These are phyloP conservation scores for Tylopilus subfusipes DNA, from an alignment of 768 basidiomycete species.

Conservation along the genomic window DNA sequence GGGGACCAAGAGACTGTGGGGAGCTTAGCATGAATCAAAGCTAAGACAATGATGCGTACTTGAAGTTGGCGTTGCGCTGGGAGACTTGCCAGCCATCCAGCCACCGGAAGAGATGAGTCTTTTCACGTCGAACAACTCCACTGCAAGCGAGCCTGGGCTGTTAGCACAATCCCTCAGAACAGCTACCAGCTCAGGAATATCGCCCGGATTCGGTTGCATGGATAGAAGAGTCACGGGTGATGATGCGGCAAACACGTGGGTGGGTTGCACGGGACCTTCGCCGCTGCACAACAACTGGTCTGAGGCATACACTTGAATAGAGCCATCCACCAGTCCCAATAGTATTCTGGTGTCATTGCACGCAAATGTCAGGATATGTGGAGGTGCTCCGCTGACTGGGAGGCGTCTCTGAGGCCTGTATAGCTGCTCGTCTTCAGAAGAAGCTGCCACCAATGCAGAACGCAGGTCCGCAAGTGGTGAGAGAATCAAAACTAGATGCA, in stretches of 20 bases:
- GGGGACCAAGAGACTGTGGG: constrained; percentile 78
- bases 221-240: constrained; percentile 47
- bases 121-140: constrained; percentile 58
- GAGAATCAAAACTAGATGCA: constrained; percentile 49
- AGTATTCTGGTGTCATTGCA: constrained; percentile 57
- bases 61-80: constrained; percentile 52
- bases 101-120: constrained; percentile 45
- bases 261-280: constrained; percentile 40
- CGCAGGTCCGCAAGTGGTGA: constrained; percentile 64
- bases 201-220: constrained; percentile 62
- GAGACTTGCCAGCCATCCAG: constrained; percentile 51
- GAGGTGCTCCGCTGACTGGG: constrained; percentile 41
- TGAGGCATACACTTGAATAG: constrained; percentile 58
- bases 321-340: constrained; percentile 56
- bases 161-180: constrained; percentile 43
- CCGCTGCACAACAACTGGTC: constrained; percentile 47
- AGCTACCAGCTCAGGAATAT: constrained; percentile 55
- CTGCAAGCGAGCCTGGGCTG: constrained; percentile 38
- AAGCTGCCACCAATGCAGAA: constrained; percentile 44
- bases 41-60: constrained; percentile 40
- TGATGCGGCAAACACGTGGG: constrained; percentile 45
- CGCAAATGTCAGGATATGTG: constrained; percentile 55
- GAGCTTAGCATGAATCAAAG: constrained; percentile 4
- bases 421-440: constrained; percentile 34
- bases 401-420: constrained; percentile 55